These are phyloP conservation scores for Penicillium sp. DNA, from an alignment of 2,329 filamentous ascomycete species.

Conservation along the genomic window DNA sequence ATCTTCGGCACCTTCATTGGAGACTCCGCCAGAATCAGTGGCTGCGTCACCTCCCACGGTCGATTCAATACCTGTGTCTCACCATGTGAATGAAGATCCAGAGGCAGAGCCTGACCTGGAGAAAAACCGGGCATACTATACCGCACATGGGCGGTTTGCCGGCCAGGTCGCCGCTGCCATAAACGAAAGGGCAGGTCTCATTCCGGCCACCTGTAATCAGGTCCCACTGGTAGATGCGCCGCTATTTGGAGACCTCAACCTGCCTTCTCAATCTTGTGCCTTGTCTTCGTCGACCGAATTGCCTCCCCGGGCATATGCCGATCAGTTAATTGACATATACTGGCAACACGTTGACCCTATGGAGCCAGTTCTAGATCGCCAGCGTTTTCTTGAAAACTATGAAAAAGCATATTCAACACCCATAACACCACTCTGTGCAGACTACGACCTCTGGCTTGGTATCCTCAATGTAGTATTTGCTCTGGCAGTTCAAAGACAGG, in stretches of 20 bases:
- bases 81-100: neutral
- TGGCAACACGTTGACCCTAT: neutral
- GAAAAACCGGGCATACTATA: neutral
- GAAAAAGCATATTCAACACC: neutral
- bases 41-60: neutral
- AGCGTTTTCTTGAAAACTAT: neutral
- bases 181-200: neutral
- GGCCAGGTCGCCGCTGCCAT: neutral
- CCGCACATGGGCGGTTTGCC: neutral
- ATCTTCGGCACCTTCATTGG: neutral
- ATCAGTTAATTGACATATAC: neutral
- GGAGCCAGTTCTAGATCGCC: neutral
- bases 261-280: neutral
- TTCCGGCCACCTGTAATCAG: neutral
- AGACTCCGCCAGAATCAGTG: neutral
- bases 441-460: neutral
- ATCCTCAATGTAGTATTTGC: neutral
- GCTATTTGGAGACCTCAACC: neutral
- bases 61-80: neutral
- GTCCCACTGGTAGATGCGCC: neutral
- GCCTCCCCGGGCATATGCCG: neutral
- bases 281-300: neutral
- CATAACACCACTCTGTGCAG: neutral
- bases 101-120: neutral
- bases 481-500: neutral